Evolutionary conservation across 2,329 filamentous ascomycete genomes (phyloP).

Genomic region (Aspergillus ochraceoroseus): DNA sequence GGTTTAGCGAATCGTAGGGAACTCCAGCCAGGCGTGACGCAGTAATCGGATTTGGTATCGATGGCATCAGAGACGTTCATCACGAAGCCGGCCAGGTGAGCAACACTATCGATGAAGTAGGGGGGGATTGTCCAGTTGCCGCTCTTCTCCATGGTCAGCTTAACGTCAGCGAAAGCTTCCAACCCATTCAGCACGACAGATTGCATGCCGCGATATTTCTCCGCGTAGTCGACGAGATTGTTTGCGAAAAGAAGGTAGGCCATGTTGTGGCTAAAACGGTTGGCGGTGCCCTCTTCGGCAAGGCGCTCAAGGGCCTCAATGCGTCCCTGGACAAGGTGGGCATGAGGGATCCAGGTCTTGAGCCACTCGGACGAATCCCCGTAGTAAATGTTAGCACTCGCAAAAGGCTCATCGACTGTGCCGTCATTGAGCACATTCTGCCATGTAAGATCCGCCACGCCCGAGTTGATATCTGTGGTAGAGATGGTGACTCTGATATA

Average conservation of each 20-base stretch:
- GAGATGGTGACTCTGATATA: conserved; percentile 8
- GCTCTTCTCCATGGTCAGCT: conserved; percentile 20
- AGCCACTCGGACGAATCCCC: conserved; percentile 18
- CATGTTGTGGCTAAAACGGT: conserved; percentile 29
- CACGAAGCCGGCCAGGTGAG: conserved; percentile 10
- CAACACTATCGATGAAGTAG: conserved; percentile 10
- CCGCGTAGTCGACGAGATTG: conserved; percentile 27
- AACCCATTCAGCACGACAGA: conserved; percentile 28
- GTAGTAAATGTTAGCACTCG: conserved; percentile 16
- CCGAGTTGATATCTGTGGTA: conserved; percentile 6
- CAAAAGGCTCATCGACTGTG: conserved; percentile 12
- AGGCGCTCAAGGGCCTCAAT: conserved; percentile 26
- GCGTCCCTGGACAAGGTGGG: conserved; percentile 23
- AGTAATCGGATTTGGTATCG: conserved; percentile 8
- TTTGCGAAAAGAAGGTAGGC: conserved; percentile 33
- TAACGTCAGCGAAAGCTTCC: conserved; percentile 32
- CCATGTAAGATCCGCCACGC: conserved; percentile 5
- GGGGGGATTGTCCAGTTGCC: conserved; percentile 29
- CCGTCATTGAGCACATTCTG: conserved; percentile 7
- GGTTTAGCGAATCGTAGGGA: conserved; percentile 25
- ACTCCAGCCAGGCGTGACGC: conserved; percentile 10
- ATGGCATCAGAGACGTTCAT: conserved; percentile 11
- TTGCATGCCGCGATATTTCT: conserved; percentile 33
- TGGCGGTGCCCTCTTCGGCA: conserved; percentile 27
- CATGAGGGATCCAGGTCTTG: conserved; percentile 17